A percentile compares a stretch with the other conserved stretches of the same genome.
Conservation (phyloP, 177 flowering plant species). For the Tripterygium wilfordii region DNA sequence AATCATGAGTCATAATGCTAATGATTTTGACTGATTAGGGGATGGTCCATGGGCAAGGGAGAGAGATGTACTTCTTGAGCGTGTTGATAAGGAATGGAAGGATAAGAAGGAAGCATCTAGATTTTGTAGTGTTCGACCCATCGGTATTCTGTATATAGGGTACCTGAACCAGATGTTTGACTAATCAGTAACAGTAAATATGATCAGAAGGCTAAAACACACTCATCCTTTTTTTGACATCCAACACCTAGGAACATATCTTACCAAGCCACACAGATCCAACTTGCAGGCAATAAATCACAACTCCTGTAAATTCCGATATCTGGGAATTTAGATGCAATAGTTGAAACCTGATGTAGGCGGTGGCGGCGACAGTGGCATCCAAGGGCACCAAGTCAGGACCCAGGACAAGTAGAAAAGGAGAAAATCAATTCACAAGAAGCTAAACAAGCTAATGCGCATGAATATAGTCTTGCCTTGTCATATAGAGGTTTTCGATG, state of each 20-base stretch:
- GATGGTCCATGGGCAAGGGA: constrained; percentile 13
- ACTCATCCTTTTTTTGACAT: background rate
- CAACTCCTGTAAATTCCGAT: constrained; percentile 59
- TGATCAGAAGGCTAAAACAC: no score
- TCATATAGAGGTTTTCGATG: constrained; percentile 64
- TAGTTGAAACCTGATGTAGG: constrained; percentile 48
- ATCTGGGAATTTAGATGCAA: constrained; percentile 55
- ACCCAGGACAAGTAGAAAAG: background rate
- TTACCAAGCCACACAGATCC: constrained; percentile 91
- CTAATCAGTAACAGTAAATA: background rate
- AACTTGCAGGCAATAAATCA: constrained; percentile 68
- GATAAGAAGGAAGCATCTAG: constrained; percentile 81
- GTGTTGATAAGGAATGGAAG: constrained; percentile 68
- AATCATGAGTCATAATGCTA: background rate
- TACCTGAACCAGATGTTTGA: constrained; percentile 42
- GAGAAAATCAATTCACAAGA: background rate
- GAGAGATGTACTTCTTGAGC: constrained; percentile 30
- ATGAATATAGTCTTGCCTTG: constrained; percentile 39
- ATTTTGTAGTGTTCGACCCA: constrained; percentile 65
- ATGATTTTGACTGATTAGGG: no score
- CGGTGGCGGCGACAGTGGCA: background rate
- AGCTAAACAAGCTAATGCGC: background rate
- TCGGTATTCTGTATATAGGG: constrained; percentile 87
- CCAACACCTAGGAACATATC: constrained; percentile 1
- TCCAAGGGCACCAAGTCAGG: background rate